phyloP scores from a whole-genome alignment of 2,329 filamentous ascomycete genomes.

The Colletotrichum tanaceti region DNA sequence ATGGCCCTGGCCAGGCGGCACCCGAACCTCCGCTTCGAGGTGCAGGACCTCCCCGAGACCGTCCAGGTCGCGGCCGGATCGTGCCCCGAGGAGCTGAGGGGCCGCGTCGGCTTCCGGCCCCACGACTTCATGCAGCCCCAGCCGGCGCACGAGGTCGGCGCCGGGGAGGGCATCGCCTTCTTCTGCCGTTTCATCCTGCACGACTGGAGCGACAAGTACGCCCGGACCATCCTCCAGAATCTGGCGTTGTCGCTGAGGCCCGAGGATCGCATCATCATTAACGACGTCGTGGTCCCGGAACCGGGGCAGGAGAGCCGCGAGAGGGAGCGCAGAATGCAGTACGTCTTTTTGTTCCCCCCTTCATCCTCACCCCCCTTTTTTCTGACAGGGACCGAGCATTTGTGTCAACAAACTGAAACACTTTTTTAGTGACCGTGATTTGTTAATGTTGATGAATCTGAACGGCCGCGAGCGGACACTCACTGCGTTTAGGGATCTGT shows the following conservation, averaged over 20 bases:
- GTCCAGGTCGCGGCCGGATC: slow-evolving; percentile 39
- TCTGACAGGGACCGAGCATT: background rate
- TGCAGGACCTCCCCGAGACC: slow-evolving; percentile 46
- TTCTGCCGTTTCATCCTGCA: slow-evolving; percentile 62
- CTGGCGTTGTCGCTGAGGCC: slow-evolving; percentile 2
- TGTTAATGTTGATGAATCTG: slow-evolving; percentile 27
- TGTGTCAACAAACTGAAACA: no score
- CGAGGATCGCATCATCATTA: slow-evolving; percentile 17
- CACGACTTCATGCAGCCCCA: slow-evolving; percentile 47
- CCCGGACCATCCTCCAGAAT: slow-evolving; percentile 47
- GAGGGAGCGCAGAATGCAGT: slow-evolving; percentile 15
- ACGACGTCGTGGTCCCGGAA: slow-evolving; percentile 23
- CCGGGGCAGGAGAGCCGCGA: slow-evolving; percentile 10
- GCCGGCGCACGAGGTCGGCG: slow-evolving; percentile 45
- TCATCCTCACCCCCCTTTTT: no score
- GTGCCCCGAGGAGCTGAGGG: slow-evolving; percentile 21
- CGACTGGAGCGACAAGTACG: slow-evolving; percentile 59
- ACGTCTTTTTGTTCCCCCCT: background rate
- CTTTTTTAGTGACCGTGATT: slow-evolving; percentile 20
- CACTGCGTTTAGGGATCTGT: slow-evolving; percentile 8
- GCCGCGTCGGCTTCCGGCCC: slow-evolving; percentile 39
- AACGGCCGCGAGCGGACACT: slow-evolving; percentile 21
- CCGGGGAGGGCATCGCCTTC: slow-evolving; percentile 46
- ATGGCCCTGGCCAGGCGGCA: slow-evolving; percentile 48
- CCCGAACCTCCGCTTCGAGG: slow-evolving; percentile 48